Conservation (phyloP, 2,329 filamentous ascomycete species). For the Phialophora expanda region DNA sequence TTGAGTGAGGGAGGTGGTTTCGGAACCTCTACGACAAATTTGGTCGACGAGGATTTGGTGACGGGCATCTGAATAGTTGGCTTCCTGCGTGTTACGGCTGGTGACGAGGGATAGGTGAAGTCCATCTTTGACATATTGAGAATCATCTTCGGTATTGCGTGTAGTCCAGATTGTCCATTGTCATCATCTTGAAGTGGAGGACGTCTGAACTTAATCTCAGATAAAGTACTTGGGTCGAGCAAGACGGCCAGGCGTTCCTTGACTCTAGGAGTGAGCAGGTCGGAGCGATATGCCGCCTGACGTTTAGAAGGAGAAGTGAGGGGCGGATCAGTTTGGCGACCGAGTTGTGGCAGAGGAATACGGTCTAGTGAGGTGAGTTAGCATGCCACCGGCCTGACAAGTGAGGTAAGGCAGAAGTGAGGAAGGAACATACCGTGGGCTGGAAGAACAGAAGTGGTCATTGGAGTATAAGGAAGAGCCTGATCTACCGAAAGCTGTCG, state of each 20-base stretch:
- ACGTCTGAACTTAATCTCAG: conserved; percentile 35
- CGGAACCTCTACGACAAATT: conserved; percentile 56
- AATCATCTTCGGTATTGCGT: conserved; percentile 33
- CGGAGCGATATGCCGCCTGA: conserved; percentile 25
- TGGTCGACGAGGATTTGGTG: conserved; percentile 13
- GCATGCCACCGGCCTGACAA: not conserved
- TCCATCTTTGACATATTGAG: conserved; percentile 34
- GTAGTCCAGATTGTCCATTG: conserved; percentile 23
- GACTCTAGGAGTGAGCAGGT: conserved; percentile 25
- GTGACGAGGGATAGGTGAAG: conserved; percentile 29
- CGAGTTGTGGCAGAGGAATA: conserved; percentile 36
- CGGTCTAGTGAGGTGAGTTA: conserved; percentile 29
- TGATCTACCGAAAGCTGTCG: conserved; percentile 53
- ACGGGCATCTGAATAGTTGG: conserved; percentile 20
- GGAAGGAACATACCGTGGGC: conserved; percentile 46
- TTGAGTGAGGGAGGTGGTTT: conserved; percentile 48
- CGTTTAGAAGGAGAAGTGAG: conserved; percentile 31
- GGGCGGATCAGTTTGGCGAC: conserved; percentile 21
- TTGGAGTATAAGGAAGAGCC: conserved; percentile 56
- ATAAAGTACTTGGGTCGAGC: conserved; percentile 30
- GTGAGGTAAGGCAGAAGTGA: conserved; percentile 7
- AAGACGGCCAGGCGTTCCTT: conserved; percentile 29
- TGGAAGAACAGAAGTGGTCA: conserved; percentile 52
- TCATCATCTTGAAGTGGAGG: conserved; percentile 23
- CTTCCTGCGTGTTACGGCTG: conserved; percentile 21